Percentiles rank a stretch among this genome's conserved stretches.
Evolutionary conservation across 169 alveolate genomes (phyloP).

Genomic region (Plasmodium yoelii): DNA sequence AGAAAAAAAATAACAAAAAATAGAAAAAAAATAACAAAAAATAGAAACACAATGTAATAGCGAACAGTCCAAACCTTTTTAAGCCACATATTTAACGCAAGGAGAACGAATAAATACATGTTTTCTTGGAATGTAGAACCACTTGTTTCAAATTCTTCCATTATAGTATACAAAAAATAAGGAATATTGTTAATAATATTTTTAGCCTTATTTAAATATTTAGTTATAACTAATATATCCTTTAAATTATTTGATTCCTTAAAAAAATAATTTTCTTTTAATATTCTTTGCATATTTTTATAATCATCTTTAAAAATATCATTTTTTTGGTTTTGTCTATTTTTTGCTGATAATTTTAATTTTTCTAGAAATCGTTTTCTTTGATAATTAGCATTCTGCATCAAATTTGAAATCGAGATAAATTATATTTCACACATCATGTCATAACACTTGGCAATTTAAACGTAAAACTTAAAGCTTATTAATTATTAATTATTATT

Average conservation of each 20-base stretch:
- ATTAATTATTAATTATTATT: too few species aligned
- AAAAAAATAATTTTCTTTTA: conserved; percentile 30
- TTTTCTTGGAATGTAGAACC: conserved; percentile 30
- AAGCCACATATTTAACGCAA: conserved; percentile 58
- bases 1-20: too few species aligned
- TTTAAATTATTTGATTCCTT: conserved; percentile 33
- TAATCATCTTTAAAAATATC: conserved; percentile 45
- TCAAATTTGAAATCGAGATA: background rate
- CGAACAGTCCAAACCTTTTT: conserved; percentile 16
- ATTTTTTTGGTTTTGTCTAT: background rate
- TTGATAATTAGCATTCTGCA: conserved; percentile 63
- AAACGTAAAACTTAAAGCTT: too few species aligned
- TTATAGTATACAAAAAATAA: conserved; percentile 41
- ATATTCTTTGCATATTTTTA: conserved; percentile 43
- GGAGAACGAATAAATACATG: conserved; percentile 56
- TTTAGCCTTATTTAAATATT: conserved; percentile 52
- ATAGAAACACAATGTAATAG: background rate
- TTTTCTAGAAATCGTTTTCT: conserved; percentile 32
- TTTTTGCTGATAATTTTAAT: conserved; percentile 49
- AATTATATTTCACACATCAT: background rate
- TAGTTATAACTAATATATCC: conserved; percentile 48
- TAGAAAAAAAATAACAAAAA: too few species aligned
- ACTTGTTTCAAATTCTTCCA: conserved; percentile 51
- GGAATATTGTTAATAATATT: conserved; percentile 27
- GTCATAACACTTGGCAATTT: too few species aligned